A percentile compares a stretch with the other conserved stretches of the same genome.
Evolutionary conservation across 306 rosid genomes (phyloP).

Genomic region (Mimosa pudica): DNA sequence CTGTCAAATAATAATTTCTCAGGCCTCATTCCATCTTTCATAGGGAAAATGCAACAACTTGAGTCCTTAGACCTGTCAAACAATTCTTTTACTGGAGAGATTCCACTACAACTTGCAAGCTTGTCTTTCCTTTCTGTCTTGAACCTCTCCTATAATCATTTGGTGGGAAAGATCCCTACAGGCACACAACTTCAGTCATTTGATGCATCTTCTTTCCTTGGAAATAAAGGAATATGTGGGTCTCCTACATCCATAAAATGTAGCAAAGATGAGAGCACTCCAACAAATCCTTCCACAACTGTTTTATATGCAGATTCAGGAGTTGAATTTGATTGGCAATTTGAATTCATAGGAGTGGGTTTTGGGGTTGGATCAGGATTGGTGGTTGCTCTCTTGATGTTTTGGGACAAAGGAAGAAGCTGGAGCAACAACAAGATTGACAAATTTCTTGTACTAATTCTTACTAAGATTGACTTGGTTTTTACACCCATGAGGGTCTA

Average conservation of each 20-base stretch:
- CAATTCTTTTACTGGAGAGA: slow-evolving; percentile 33
- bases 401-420: slow-evolving; percentile 57
- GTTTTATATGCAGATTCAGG: not conserved
- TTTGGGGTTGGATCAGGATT: slow-evolving; percentile 63
- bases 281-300: not conserved
- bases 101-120: slow-evolving; percentile 29
- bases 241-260: not conserved
- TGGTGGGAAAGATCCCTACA: slow-evolving; percentile 34
- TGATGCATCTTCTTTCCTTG: not conserved
- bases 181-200: slow-evolving; percentile 34
- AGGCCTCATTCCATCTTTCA: slow-evolving; percentile 39
- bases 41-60: slow-evolving; percentile 22
- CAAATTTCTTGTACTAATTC: slow-evolving; percentile 48
- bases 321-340: slow-evolving; percentile 49
- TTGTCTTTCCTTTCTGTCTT: slow-evolving; percentile 38
- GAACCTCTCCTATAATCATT: slow-evolving; percentile 39
- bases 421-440: slow-evolving; percentile 58
- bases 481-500: slow-evolving; percentile 45
- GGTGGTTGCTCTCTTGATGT: slow-evolving; percentile 45
- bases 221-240: slow-evolving; percentile 39
- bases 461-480: slow-evolving; percentile 56
- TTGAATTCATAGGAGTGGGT: slow-evolving; percentile 60
- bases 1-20: slow-evolving; percentile 44
- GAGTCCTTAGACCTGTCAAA: slow-evolving; percentile 54
- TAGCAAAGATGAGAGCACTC: not conserved